phyloP scores from a whole-genome alignment of 2,329 filamentous ascomycete species.

The Fonsecaea multimorphosa region DNA sequence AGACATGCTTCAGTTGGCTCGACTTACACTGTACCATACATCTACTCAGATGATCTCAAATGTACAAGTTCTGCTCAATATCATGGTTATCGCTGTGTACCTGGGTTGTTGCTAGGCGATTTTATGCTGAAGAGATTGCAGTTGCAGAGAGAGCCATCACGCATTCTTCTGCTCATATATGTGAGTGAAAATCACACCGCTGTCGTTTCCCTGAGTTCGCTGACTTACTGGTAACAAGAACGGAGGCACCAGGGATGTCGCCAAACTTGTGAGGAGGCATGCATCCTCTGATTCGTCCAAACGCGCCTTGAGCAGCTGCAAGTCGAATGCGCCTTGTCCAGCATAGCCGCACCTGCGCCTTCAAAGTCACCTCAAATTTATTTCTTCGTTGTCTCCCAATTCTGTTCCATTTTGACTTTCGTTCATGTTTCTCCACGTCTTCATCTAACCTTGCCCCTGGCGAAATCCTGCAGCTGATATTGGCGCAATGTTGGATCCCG shows the following conservation, averaged over 20 bases:
- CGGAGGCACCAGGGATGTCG: not conserved
- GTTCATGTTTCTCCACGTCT: not conserved
- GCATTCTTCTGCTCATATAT: not conserved
- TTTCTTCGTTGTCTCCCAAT: not conserved
- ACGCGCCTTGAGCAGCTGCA: not conserved
- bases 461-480: not conserved
- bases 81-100: not conserved
- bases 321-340: not conserved
- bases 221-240: not conserved
- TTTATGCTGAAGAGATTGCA: not conserved
- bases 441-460: not conserved
- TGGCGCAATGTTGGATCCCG: not conserved
- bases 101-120: not conserved
- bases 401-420: not conserved
- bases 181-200: not conserved
- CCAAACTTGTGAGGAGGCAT: not conserved
- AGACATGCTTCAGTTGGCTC: not conserved
- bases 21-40: slow-evolving; percentile 10
- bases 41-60: not conserved
- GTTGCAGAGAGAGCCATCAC: not conserved
- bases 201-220: not conserved
- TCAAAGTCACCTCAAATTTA: not conserved
- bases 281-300: not conserved
- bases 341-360: slow-evolving; percentile 2
- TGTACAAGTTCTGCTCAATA: not conserved